Evolutionary conservation across 495 filamentous ascomycete genomes (phyloP).

Genomic region (Glarea lozoyensis): DNA sequence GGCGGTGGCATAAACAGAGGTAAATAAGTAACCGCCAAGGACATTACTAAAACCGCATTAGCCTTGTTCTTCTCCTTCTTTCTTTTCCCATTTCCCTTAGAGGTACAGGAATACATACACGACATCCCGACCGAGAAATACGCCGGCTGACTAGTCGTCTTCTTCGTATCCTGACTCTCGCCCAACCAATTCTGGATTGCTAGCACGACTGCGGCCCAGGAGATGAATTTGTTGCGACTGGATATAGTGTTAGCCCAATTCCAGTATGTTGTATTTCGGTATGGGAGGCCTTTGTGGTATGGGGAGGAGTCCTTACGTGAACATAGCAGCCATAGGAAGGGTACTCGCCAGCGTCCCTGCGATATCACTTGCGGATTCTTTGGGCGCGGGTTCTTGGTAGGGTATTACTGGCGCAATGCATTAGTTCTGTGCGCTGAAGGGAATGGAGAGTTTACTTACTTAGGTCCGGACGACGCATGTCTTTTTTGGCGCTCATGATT

Average conservation of each 20-base stretch:
- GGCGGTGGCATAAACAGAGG: no score
- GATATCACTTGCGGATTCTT: slow-evolving; percentile 35
- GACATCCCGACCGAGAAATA: slow-evolving; percentile 84
- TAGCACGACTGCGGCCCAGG: slow-evolving; percentile 75
- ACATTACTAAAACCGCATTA: no score
- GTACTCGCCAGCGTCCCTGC: slow-evolving; percentile 70
- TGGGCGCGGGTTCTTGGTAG: slow-evolving; percentile 37
- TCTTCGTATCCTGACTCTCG: slow-evolving; percentile 69
- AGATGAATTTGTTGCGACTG: no score
- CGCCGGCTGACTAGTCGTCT: slow-evolving; percentile 58
- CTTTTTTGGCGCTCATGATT: slow-evolving; percentile 66
- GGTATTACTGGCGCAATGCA: slow-evolving; percentile 32
- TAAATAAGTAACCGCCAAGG: no score
- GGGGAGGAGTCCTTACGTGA: no score
- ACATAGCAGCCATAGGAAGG: slow-evolving; percentile 90
- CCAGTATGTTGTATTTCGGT: no score
- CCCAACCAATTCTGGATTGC: slow-evolving; percentile 79
- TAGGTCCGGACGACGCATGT: slow-evolving; percentile 79
- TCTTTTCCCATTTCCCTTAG: no score
- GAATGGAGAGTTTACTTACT: slow-evolving; percentile 40
- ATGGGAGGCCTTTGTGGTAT: slow-evolving; percentile 23
- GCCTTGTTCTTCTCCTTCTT: no score
- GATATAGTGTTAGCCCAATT: no score
- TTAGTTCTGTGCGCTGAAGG: neutral
- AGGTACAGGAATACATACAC: no score